Evolutionary conservation across 805 yeast genomes (phyloP).

Genomic region (Kuraishia borneana): DNA sequence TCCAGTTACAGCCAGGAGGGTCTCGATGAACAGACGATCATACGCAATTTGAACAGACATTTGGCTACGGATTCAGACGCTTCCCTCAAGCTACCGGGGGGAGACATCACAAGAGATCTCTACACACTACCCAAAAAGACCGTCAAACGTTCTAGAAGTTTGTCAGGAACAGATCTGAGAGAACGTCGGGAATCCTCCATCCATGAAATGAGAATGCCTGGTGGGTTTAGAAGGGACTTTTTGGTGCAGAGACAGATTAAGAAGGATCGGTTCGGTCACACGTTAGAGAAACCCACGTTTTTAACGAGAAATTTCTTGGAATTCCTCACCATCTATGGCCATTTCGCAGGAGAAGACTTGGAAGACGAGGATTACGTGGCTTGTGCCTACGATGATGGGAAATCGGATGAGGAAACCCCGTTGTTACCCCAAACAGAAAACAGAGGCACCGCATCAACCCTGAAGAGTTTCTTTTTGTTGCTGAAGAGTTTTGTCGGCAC

Average conservation of each 20-base stretch:
- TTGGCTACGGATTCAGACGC: constrained; percentile 19
- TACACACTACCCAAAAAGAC: constrained; percentile 16
- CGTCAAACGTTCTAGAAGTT: constrained; percentile 16
- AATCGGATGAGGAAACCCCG: constrained; percentile 27
- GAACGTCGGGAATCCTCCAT: constrained; percentile 53
- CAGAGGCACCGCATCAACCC: constrained; percentile 59
- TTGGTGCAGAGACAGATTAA: constrained; percentile 20
- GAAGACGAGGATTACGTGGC: constrained; percentile 56
- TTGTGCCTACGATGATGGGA: constrained; percentile 26
- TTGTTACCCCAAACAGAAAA: constrained; percentile 14
- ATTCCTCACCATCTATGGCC: constrained; percentile 70
- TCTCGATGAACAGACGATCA: constrained; percentile 20
- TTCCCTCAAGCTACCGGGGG: constrained; percentile 31
- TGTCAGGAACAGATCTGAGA: constrained; percentile 15
- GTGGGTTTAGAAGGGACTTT: constrained; percentile 72
- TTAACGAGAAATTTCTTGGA: constrained; percentile 67
- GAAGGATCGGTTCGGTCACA: constrained; percentile 15
- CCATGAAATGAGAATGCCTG: constrained; percentile 63
- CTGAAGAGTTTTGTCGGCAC: constrained; percentile 73
- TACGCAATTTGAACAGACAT: constrained; percentile 24
- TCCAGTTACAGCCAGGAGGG: constrained; percentile 1
- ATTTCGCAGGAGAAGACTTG: constrained; percentile 76
- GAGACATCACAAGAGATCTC: constrained; percentile 40
- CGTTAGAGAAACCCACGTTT: constrained; percentile 27
- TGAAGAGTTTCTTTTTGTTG: constrained; percentile 60